A percentile compares a stretch with the other conserved stretches of the same genome.
These are phyloP conservation scores for Geotrichum cucujoidarum DNA, from an alignment of 1,139 yeast genomes.

Conservation along the genomic window DNA sequence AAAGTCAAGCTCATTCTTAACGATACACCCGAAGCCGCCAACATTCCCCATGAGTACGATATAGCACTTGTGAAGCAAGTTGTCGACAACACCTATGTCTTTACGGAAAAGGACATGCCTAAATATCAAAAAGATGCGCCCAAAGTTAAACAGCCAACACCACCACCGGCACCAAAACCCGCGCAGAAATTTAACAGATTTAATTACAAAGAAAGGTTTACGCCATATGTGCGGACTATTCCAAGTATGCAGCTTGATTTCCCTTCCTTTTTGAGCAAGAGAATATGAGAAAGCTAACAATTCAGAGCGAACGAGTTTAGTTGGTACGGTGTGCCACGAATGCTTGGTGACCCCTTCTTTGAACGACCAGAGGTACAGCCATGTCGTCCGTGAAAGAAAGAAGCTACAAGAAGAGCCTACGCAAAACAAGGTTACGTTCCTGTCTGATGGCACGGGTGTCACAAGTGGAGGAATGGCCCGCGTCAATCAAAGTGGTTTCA, in stretches of 20 bases:
- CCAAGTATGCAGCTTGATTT: slow-evolving; percentile 20
- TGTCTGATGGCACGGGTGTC: slow-evolving; percentile 74
- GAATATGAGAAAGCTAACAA: slow-evolving; percentile 11
- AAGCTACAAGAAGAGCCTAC: slow-evolving; percentile 39
- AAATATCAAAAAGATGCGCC: slow-evolving; percentile 52
- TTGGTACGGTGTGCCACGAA: slow-evolving; percentile 89
- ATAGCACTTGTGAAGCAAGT: slow-evolving; percentile 69
- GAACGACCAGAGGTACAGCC: slow-evolving; percentile 62
- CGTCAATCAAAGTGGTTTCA: slow-evolving; percentile 33
- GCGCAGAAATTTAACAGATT: slow-evolving; percentile 26
- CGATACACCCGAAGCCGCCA: slow-evolving; percentile 40
- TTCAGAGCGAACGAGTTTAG: slow-evolving; percentile 64
- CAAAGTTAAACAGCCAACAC: slow-evolving; percentile 30
- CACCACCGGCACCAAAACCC: slow-evolving; percentile 27
- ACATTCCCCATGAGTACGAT: slow-evolving; percentile 81
- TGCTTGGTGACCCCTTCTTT: slow-evolving; percentile 81
- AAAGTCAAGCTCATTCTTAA: slow-evolving; percentile 39
- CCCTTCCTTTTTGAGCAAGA: background rate
- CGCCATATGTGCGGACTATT: slow-evolving; percentile 32
- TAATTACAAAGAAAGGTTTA: slow-evolving; percentile 22
- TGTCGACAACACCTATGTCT: slow-evolving; percentile 73
- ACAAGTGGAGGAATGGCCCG: slow-evolving; percentile 62
- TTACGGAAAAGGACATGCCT: slow-evolving; percentile 79
- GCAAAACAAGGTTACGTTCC: slow-evolving; percentile 71
- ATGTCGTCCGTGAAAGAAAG: slow-evolving; percentile 53